Evolutionary conservation across 2,329 filamentous ascomycete genomes (phyloP).

Genomic region (Apiospora phragmitis): DNA sequence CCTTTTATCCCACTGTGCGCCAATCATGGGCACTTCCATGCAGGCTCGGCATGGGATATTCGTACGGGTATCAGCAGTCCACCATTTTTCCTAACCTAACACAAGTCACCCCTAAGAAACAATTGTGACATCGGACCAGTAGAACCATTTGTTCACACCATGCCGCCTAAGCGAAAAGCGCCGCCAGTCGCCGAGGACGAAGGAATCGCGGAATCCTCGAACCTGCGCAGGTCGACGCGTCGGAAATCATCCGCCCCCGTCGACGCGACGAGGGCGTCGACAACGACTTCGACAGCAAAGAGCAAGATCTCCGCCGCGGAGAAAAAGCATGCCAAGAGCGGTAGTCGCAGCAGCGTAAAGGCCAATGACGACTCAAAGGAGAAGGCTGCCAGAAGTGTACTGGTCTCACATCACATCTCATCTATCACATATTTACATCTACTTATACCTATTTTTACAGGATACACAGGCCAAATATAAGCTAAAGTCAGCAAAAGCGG

Average conservation of each 20-base stretch:
- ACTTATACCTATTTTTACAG: not conserved
- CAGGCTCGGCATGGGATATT: not conserved
- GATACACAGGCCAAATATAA: not conserved
- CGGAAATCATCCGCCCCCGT: conserved; percentile 17
- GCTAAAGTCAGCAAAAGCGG: not conserved
- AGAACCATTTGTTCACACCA: not conserved
- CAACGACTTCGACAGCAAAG: not conserved
- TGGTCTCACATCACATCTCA: not conserved
- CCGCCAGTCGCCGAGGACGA: conserved; percentile 16
- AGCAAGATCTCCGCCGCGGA: not conserved
- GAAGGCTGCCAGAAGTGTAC: not conserved
- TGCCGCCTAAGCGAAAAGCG: conserved; percentile 25
- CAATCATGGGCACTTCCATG: not conserved
- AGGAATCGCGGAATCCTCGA: not conserved
- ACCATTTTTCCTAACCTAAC: not conserved
- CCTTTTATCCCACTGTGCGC: not conserved
- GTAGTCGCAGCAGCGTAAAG: not conserved
- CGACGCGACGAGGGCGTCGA: conserved; percentile 3
- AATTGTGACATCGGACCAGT: too few relatives aligned
- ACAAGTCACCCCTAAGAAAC: not conserved
- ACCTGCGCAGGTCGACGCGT: conserved; percentile 25
- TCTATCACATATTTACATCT: not conserved
- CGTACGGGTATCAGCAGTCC: not conserved
- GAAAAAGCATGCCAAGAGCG: not conserved
- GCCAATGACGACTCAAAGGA: not conserved